Conservation (phyloP, 331 rosid genomes). For the Quercus phellos region DNA sequence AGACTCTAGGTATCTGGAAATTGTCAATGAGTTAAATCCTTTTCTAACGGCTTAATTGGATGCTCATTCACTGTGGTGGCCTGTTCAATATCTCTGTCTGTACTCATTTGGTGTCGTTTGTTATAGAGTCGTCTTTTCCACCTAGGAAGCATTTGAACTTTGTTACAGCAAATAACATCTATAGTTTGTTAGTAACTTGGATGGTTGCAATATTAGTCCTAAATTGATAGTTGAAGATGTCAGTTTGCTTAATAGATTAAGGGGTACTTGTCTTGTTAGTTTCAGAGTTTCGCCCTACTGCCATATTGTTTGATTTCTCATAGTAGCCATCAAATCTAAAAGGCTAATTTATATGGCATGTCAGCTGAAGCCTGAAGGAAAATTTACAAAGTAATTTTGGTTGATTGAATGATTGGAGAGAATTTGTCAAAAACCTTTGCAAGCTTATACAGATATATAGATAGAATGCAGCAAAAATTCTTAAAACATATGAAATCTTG, state of each 20-base stretch:
- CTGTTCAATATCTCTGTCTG: neutral
- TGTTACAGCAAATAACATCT: neutral
- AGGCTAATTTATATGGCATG: neutral
- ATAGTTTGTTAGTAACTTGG: neutral
- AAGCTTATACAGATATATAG: neutral
- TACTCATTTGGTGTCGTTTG: neutral
- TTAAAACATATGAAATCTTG: neutral
- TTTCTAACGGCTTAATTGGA: neutral
- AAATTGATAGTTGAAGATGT: neutral
- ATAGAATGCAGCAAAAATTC: neutral
- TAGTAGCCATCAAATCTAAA: neutral
- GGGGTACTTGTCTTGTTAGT: neutral
- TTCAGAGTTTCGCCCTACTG: neutral
- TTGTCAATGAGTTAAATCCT: neutral
- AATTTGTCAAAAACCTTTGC: neutral
- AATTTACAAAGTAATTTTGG: neutral
- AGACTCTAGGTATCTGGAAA: neutral
- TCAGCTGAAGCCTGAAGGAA: neutral
- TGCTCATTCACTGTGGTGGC: neutral
- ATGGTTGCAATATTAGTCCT: neutral
- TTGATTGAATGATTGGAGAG: neutral
- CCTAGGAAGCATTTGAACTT: neutral
- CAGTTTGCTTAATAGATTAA: neutral
- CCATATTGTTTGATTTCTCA: neutral
- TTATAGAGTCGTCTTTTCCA: neutral